A percentile compares a stretch with the other conserved stretches of the same genome.
These are phyloP conservation scores for Ophiognomonia clavigignenti-juglandacearum DNA, from an alignment of 2,329 filamentous ascomycete species.

Conservation along the genomic window DNA sequence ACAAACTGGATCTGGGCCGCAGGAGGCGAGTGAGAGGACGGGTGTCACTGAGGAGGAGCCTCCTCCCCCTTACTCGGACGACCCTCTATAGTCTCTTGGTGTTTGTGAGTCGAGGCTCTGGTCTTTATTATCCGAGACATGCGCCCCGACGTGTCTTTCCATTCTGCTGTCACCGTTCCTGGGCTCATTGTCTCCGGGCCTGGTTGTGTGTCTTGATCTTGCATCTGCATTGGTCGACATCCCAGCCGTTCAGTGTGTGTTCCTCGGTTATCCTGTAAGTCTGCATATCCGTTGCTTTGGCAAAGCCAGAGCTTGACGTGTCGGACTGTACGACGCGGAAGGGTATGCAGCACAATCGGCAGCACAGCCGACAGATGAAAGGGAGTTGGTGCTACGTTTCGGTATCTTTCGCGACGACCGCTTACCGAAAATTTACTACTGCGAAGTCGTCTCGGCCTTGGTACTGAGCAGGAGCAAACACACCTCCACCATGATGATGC, in stretches of 20 bases:
- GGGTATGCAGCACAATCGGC: too few species aligned
- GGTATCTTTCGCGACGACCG: neutral
- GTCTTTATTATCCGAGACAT: conserved; percentile 16
- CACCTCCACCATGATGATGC: too few species aligned
- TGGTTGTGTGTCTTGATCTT: neutral
- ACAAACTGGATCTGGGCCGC: neutral
- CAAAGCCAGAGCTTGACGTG: neutral
- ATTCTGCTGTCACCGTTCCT: neutral
- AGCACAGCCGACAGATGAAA: conserved; percentile 9
- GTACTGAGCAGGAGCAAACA: too few species aligned
- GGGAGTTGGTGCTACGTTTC: conserved; percentile 1
- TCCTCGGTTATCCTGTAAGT: neutral
- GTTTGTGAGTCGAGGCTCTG: conserved; percentile 4
- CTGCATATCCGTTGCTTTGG: neutral
- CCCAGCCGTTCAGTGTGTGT: neutral
- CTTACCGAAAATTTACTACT: neutral
- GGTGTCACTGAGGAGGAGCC: conserved; percentile 24
- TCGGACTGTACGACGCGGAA: conserved; percentile 10
- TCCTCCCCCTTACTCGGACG: conserved; percentile 33
- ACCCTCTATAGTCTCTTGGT: conserved; percentile 25
- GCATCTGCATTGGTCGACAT: neutral
- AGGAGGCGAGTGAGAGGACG: conserved; percentile 8
- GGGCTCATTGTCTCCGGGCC: neutral
- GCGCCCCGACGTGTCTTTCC: neutral
- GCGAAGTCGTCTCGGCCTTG: neutral